Conservation (phyloP, 2,329 filamentous ascomycete genomes). For the Dactylellina parvicollis region DNA sequence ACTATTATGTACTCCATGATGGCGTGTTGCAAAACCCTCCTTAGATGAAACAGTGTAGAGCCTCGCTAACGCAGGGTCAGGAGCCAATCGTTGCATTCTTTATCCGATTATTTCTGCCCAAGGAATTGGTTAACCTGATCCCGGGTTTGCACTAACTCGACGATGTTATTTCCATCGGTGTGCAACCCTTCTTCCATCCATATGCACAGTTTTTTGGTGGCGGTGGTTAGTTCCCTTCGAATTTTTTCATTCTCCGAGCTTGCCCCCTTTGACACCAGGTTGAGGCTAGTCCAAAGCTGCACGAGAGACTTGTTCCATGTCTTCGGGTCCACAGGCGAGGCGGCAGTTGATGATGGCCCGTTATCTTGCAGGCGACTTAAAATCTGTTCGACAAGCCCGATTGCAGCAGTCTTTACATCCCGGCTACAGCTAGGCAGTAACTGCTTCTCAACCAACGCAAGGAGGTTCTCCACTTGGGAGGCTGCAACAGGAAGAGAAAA, state of each 20-base stretch:
- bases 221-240: constrained; percentile 48
- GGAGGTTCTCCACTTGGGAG: constrained; percentile 49
- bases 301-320: constrained; percentile 54
- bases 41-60: constrained; percentile 48
- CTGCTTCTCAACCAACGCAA: constrained; percentile 49
- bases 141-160: constrained; percentile 44
- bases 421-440: constrained; percentile 53
- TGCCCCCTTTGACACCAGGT: constrained; percentile 51
- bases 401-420: constrained; percentile 46
- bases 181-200: constrained; percentile 48
- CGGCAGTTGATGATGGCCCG: constrained; percentile 52
- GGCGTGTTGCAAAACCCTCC: constrained; percentile 47
- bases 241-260: constrained; percentile 54
- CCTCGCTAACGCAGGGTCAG: constrained; percentile 52
- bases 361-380: constrained; percentile 53
- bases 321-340: constrained; percentile 54
- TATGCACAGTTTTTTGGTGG: constrained; percentile 52
- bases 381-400: constrained; percentile 51
- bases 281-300: constrained; percentile 53
- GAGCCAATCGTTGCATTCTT: constrained; percentile 49
- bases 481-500: constrained; percentile 36
- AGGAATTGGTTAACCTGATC: constrained; percentile 52
- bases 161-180: constrained; percentile 31
- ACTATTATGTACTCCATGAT: constrained; percentile 54
- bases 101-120: constrained; percentile 47